Base-by-base conservation (phyloP, 1,284 basidiomycete genomes). In the Lignosus rhinocerotis region DNA sequence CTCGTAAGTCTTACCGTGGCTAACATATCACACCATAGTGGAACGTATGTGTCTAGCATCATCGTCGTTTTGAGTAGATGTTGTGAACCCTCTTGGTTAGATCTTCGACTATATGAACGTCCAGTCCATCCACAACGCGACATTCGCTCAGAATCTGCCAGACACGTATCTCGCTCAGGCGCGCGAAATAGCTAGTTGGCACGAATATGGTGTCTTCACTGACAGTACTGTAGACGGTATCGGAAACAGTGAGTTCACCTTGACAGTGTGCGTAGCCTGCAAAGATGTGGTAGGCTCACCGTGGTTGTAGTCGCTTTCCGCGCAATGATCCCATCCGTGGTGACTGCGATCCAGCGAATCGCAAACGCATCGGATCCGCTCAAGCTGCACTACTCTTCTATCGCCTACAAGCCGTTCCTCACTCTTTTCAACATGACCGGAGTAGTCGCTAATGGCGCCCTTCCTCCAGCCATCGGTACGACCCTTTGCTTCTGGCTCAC, bases 391-490 rank as follows among this genome's bases (percentile, higher is more conserved):
- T 77, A 80, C 57, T 70, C 79, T 14, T 75, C 69, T 30, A 75
- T 78, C 46, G 76, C 79, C 14, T 84, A 84, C 75, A 84, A 83
- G 71, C 82, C 82, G 16, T 81, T 83, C 73, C 67, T 83, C 39
- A 78, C 78, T 41, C 70, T 83, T 44, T 79, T 82, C 76, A 82
- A 80, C 69, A 78, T 83, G 75, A 80, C 78, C 7, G 72, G 76
- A 32, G 69, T 74, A 3, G 67, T 71, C 41, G 61, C 64, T 12
- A 66, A 66, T n/a, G 69, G 72, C 34, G 63, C 69, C 1, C 55
- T 72, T 31, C 71, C 75, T 6, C 68, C 72, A 8, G 72, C 72
- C 12, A 73, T 79, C 58, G 76, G 76, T 72, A 47, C 12, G 66
- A 60, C 43, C 3, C 16, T 6, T 39, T 51, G 1, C 8, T 4